Base-by-base conservation (phyloP, 192 early-diverging fungal species). In the Allomyces arbusculus region DNA sequence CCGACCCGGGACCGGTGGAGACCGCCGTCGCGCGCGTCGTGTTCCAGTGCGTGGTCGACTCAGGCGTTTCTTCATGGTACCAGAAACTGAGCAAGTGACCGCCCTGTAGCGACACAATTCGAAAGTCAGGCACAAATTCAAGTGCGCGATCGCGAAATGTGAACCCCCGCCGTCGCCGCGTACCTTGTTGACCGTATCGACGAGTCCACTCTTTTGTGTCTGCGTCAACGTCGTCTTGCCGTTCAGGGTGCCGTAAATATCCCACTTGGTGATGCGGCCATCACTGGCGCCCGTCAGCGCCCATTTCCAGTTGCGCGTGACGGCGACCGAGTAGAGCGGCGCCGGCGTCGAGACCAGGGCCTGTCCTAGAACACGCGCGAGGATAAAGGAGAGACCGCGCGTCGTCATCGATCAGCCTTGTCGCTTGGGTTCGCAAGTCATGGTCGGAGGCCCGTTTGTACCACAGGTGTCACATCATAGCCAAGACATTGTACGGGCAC, bases 251-350 rank as follows among this genome's bases (percentile, higher is more conserved):
- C 84, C 83, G 66, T 85, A 82, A 69, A 95, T 92, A 69, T 99
- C 94, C 77, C 85, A 99, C 70, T 91, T 94, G 26, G 91, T 79
- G 62, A 99, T 85, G 73, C 89, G 94, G 65, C 95, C 96, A 76
- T 99, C 96, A 62, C 93, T 91, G 12, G 84, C 85, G 24, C 88
- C 90, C 24, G 85, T 90, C 24, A 89, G 82, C n/a, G 89, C 70
- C 88, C 88, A 90, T 26, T 85, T 82, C 78, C 84, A 86, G 68
- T 87, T 82, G 40, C 75, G 73, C 1, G 87, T 88, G 1, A 84
- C 82, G 0, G 83, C 78, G 61, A 86, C 69, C 12, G 82, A 76
- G 70, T 88, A 78, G n/a, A 92, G 16, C 16, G 50, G 50, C 50
- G 50, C 50, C 16, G 12, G 50, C 16, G 50, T 14, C 9, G 20